Conservation (phyloP, 2,329 filamentous ascomycete species). For the Phialocephala subalpina region DNA sequence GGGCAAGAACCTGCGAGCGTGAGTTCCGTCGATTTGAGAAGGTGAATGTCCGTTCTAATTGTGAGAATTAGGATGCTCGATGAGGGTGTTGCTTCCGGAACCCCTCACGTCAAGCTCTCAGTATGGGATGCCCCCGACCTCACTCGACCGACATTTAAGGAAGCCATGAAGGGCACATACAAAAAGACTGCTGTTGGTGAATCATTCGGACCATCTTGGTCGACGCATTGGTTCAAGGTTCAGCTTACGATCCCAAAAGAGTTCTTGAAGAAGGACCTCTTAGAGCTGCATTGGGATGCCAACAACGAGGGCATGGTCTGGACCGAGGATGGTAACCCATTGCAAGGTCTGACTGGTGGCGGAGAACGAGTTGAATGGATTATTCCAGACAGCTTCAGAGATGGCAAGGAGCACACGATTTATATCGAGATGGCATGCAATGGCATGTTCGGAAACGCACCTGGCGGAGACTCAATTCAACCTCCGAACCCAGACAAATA, state of each 20-base stretch:
- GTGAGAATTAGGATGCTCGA: constrained; percentile 68
- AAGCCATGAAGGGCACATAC: constrained; percentile 80
- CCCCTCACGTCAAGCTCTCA: constrained; percentile 81
- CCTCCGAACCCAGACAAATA: constrained; percentile 87
- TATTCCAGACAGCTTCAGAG: constrained; percentile 80
- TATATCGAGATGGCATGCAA: constrained; percentile 99
- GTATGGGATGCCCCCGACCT: constrained; percentile 86
- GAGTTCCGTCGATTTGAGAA: constrained; percentile 42
- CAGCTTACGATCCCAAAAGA: constrained; percentile 78
- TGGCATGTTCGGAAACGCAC: constrained; percentile 95
- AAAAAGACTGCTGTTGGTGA: constrained; percentile 77
- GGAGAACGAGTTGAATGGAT: constrained; percentile 93
- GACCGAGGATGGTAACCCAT: constrained; percentile 86
- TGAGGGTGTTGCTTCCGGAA: constrained; percentile 71
- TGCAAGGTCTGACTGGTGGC: constrained; percentile 91
- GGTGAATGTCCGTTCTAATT: constrained; percentile 21
- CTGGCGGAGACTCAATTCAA: constrained; percentile 85
- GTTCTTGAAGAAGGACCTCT: constrained; percentile 76
- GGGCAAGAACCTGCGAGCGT: constrained; percentile 76
- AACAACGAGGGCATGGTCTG: constrained; percentile 95
- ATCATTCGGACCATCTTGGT: constrained; percentile 92
- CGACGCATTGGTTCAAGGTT: constrained; percentile 96
- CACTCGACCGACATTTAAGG: constrained; percentile 83
- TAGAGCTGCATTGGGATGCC: constrained; percentile 98
- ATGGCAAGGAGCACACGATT: constrained; percentile 86